These are phyloP conservation scores for Microsporum ferrugineum DNA, from an alignment of 2,329 filamentous ascomycete genomes.

Conservation along the genomic window DNA sequence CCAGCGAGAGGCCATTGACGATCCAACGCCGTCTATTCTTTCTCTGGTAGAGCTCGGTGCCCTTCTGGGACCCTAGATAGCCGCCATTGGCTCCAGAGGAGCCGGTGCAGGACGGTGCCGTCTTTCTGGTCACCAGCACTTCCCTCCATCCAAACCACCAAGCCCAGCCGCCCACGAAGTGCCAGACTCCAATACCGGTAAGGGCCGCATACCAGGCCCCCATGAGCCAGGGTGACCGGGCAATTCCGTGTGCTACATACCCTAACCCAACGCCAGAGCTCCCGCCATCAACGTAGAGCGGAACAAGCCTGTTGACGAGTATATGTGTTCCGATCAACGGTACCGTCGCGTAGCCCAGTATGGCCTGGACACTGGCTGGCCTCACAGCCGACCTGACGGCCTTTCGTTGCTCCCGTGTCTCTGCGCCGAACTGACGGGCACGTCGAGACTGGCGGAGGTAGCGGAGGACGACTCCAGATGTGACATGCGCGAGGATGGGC, in stretches of 20 bases:
- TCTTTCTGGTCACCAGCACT: slow-evolving; percentile 25
- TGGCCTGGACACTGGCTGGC: slow-evolving; percentile 54
- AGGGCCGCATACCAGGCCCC: slow-evolving; percentile 59
- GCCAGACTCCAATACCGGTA: slow-evolving; percentile 56
- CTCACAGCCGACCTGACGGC: slow-evolving; percentile 36
- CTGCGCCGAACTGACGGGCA: slow-evolving; percentile 62
- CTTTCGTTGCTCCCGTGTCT: slow-evolving; percentile 42
- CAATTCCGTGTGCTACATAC: slow-evolving; percentile 78
- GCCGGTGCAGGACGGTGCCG: slow-evolving; percentile 14
- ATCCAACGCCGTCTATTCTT: slow-evolving; percentile 58
- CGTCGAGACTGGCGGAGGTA: slow-evolving; percentile 62
- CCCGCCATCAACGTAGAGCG: slow-evolving; percentile 66
- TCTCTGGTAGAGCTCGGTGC: slow-evolving; percentile 38
- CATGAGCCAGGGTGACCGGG: slow-evolving; percentile 55
- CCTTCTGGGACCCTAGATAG: slow-evolving; percentile 35
- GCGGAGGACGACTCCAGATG: slow-evolving; percentile 64
- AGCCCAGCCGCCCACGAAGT: slow-evolving; percentile 77
- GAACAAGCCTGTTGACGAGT: slow-evolving; percentile 63
- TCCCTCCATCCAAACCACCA: slow-evolving; percentile 57
- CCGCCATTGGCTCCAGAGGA: slow-evolving; percentile 22
- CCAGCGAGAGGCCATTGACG: slow-evolving; percentile 54
- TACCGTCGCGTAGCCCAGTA: slow-evolving; percentile 59
- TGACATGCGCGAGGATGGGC: slow-evolving; percentile 64
- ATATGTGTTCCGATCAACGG: slow-evolving; percentile 59
- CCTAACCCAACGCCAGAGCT: slow-evolving; percentile 74